A percentile compares a stretch with the other conserved stretches of the same genome.
These are phyloP conservation scores for Sarocladiaceae sp. DNA, from an alignment of 2,329 filamentous ascomycete species.

Conservation along the genomic window DNA sequence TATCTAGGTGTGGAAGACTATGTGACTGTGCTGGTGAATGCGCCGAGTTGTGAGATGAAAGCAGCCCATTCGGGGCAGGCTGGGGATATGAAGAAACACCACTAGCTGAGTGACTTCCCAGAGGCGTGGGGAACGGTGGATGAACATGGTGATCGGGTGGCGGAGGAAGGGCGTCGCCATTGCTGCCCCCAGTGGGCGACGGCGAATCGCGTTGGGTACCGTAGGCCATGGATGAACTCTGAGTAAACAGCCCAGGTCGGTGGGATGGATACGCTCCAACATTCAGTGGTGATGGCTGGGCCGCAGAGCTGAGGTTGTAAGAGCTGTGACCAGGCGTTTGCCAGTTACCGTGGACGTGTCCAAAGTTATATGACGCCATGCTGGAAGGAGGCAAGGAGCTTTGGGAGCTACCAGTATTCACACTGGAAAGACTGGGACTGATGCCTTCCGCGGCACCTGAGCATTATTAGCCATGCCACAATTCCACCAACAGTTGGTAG, in stretches of 20 bases:
- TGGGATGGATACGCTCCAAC: slow-evolving; percentile 1
- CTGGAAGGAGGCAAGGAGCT: slow-evolving; percentile 48
- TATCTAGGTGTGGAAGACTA: slow-evolving; percentile 51
- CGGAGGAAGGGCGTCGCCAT: slow-evolving; percentile 50
- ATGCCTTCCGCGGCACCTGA: slow-evolving; percentile 54
- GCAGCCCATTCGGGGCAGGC: background rate
- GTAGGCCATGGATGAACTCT: slow-evolving; percentile 42
- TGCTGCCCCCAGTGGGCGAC: slow-evolving; percentile 47
- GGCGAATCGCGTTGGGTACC: slow-evolving; percentile 27
- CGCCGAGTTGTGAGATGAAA: background rate
- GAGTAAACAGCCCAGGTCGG: slow-evolving; percentile 34
- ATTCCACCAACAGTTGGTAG: slow-evolving; percentile 10
- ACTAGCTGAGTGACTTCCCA: background rate
- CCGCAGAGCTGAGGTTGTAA: slow-evolving; percentile 47
- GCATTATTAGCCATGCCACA: slow-evolving; percentile 18
- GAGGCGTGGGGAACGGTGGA: slow-evolving; percentile 51
- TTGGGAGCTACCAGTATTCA: slow-evolving; percentile 53
- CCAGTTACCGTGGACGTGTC: slow-evolving; percentile 52
- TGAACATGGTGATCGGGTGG: slow-evolving; percentile 64
- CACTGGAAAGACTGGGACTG: slow-evolving; percentile 53
- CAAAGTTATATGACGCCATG: slow-evolving; percentile 40
- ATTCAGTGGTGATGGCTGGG: slow-evolving; percentile 14
- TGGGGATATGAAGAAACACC: background rate
- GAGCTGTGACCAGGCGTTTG: slow-evolving; percentile 42
- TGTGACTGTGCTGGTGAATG: slow-evolving; percentile 26